Evolutionary conservation across 495 filamentous ascomycete species (phyloP).

Genomic region (Aspergillus nidulans): DNA sequence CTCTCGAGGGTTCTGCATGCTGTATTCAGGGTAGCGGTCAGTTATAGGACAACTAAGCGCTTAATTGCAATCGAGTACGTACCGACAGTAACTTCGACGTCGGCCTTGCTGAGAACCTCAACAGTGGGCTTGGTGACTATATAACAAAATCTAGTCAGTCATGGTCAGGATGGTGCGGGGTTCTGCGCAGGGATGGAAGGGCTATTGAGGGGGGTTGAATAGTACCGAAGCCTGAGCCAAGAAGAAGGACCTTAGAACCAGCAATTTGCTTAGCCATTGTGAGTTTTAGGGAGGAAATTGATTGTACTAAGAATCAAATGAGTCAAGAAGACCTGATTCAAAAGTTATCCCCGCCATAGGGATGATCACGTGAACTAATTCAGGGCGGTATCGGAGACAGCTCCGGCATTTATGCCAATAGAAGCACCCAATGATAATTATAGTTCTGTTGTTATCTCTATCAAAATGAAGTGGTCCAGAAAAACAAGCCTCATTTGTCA

Average conservation of each 20-base stretch:
- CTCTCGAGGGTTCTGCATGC: constrained; percentile 81
- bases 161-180: constrained; percentile 27
- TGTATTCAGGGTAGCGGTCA: constrained; percentile 23
- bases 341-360: constrained; percentile 11
- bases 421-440: neutral
- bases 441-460: too few species aligned
- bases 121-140: constrained; percentile 71
- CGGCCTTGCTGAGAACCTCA: constrained; percentile 68
- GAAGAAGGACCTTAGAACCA: constrained; percentile 61
- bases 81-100: constrained; percentile 80
- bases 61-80: constrained; percentile 26
- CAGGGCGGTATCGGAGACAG: constrained; percentile 17
- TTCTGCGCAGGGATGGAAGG: constrained; percentile 13
- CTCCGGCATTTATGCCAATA: neutral
- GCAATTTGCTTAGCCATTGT: constrained; percentile 31
- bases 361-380: constrained; percentile 18
- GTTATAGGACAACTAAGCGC: neutral
- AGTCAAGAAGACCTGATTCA: constrained; percentile 1
- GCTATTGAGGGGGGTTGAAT: neutral
- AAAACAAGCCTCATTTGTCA: neutral
- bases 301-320: constrained; percentile 10
- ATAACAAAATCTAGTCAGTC: constrained; percentile 9
- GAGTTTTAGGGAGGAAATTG: constrained; percentile 17
- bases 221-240: constrained; percentile 70
- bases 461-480: too few species aligned